Evolutionary conservation across 2,329 filamentous ascomycete species (phyloP).

Genomic region (Paradendryphiella salina): DNA sequence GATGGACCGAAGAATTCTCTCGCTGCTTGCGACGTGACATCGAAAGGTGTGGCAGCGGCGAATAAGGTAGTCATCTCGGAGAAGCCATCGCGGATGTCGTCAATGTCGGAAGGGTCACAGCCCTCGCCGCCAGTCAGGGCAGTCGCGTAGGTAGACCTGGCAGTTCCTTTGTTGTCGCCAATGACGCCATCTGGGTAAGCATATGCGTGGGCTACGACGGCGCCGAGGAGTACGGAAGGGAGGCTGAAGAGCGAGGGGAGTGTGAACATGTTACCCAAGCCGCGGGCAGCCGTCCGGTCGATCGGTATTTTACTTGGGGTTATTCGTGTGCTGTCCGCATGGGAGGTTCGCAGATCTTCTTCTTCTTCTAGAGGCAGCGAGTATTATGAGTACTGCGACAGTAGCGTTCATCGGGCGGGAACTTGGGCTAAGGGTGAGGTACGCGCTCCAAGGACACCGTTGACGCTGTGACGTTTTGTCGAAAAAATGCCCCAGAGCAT

Average conservation of each 20-base stretch:
- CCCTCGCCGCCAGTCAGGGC: conserved; percentile 39
- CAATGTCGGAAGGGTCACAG: conserved; percentile 32
- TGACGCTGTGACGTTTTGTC: neutral
- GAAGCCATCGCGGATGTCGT: conserved; percentile 38
- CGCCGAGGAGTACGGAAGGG: conserved; percentile 26
- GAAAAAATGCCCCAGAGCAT: conserved; percentile 7
- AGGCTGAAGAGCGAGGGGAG: conserved; percentile 26
- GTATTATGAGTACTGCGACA: neutral
- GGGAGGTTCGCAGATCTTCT: conserved; percentile 8
- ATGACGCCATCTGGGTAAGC: conserved; percentile 33
- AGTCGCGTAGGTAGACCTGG: conserved; percentile 25
- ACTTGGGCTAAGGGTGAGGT: conserved; percentile 1
- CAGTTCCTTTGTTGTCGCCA: conserved; percentile 24
- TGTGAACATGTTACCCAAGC: conserved; percentile 27
- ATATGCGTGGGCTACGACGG: conserved; percentile 27
- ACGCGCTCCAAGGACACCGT: conserved; percentile 4
- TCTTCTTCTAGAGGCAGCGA: neutral
- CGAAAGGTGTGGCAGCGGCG: conserved; percentile 28
- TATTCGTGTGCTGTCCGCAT: conserved; percentile 5
- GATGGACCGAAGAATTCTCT: conserved; percentile 37
- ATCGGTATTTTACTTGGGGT: conserved; percentile 3
- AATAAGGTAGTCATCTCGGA: conserved; percentile 40
- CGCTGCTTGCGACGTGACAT: conserved; percentile 28
- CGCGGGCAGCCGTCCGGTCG: conserved; percentile 3
- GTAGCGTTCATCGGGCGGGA: neutral